Conservation (phyloP, 1,139 yeast genomes). For the Kodamaea alishanica region DNA sequence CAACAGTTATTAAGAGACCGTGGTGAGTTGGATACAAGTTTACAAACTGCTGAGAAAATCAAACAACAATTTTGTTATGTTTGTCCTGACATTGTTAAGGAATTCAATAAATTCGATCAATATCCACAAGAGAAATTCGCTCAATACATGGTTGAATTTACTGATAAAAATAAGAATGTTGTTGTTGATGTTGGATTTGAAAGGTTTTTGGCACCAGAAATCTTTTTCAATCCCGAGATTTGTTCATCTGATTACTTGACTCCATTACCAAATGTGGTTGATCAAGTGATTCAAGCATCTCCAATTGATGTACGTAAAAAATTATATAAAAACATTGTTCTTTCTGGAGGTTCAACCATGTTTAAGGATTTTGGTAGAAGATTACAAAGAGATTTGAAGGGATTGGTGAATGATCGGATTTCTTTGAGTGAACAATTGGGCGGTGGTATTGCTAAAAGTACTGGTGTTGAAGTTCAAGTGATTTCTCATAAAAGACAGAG, state of each 20-base stretch:
- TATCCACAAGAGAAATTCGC: slow-evolving; percentile 89
- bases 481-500: slow-evolving; percentile 96
- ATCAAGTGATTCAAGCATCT: slow-evolving; percentile 88
- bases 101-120: slow-evolving; percentile 89
- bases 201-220: slow-evolving; percentile 96
- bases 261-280: slow-evolving; percentile 93
- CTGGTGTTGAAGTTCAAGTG: slow-evolving; percentile 96
- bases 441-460: slow-evolving; percentile 63
- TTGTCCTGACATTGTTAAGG: slow-evolving; percentile 95
- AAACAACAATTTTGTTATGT: slow-evolving; percentile 97
- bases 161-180: slow-evolving; percentile 63
- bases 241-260: slow-evolving; percentile 93
- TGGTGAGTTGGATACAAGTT: slow-evolving; percentile 90
- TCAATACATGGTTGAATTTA: slow-evolving; percentile 80
- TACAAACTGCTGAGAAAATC: slow-evolving; percentile 93
- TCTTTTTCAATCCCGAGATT: slow-evolving; percentile 96
- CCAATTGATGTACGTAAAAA: slow-evolving; percentile 99
- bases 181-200: slow-evolving; percentile 94
- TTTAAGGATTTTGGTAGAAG: slow-evolving; percentile 97
- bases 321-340: slow-evolving; percentile 88
- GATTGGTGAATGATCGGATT: slow-evolving; percentile 85
- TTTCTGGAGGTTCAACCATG: slow-evolving; percentile 98
- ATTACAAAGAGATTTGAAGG: slow-evolving; percentile 89
- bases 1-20: slow-evolving; percentile 93
- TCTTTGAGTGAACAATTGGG: slow-evolving; percentile 73